Evolutionary conservation across 805 yeast genomes (phyloP), one percentile per base, ranked within the genome.

Genomic region (Candida ortonii): DNA sequence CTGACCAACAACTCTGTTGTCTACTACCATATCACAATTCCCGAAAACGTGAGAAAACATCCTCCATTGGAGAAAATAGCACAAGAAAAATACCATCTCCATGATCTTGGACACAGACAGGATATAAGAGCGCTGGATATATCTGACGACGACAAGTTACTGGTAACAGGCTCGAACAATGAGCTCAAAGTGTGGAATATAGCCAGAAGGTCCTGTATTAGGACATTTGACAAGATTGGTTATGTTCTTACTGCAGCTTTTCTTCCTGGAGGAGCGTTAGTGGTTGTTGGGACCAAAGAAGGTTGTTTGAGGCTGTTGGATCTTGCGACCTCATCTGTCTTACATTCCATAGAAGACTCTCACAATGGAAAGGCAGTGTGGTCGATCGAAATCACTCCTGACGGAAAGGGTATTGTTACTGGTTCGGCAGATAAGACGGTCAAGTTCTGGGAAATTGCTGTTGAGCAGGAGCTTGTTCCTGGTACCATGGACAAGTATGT

Each of bases 351-450:
- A 7, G 83, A 81, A 38, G 73, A 65, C 21, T 97, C 95, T 0
- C 95, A 86, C 53, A 75, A 71, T 7, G 80, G 78, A 18, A 52
- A 54, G 30, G 85, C 96, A 1, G 75, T 93, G 31, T 93, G 97
- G 97, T 80, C 95, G 1, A 67, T 93, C 47, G 96, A 90, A 56
- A 57, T 93, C 21, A 76, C 90, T 3, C 74, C 82, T 10, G 95
- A 90, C 60, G 98, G 97, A 11, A 81, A 77, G 47, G 70, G 81
- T 1, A 65, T 93, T 30, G 79, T 89, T 0, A 84, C 97, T 3
- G 98, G 97, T 7, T 90, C 97, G 21, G 94, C 95, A 24, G 99
- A 93, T 59, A 89, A 89, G 55, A 64, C 76, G 4, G 82, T 90
- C 25, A 87, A 86, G 55, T 87, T 88, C 56, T 93, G 98, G 98